Conservation (phyloP, 2,329 filamentous ascomycete genomes). For the Cladorrhinum sp. region DNA sequence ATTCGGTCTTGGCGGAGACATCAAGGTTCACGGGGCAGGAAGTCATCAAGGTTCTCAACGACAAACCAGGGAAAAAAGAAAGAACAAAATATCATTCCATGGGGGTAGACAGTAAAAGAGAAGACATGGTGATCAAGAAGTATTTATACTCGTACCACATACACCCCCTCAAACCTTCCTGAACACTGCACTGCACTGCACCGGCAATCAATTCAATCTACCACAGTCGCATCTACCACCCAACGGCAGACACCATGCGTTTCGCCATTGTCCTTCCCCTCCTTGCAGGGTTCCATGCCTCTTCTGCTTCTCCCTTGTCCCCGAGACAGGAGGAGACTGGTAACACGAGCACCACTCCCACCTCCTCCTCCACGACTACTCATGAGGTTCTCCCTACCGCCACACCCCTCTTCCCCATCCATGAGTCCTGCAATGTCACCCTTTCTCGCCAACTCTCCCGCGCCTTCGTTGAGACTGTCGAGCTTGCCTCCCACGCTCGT, state of each 20-base stretch:
- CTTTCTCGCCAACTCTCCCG: constrained; percentile 53
- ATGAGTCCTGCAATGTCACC: constrained; percentile 64
- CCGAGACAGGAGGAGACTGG: neutral
- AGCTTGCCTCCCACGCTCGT: constrained; percentile 58
- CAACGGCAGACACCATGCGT: neutral
- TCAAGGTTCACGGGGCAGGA: neutral
- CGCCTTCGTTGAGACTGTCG: constrained; percentile 57
- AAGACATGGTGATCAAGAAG: neutral
- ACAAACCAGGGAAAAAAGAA: neutral
- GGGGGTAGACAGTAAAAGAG: too few relatives aligned
- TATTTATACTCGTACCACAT: neutral
- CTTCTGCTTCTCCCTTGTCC: neutral
- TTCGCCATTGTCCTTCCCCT: neutral
- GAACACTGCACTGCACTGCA: neutral
- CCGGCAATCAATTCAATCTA: neutral
- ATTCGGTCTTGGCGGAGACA: neutral
- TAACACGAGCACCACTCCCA: neutral
- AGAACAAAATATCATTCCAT: neutral
- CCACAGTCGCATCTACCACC: neutral
- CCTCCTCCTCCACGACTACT: neutral
- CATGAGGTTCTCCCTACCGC: neutral
- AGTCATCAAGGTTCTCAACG: neutral
- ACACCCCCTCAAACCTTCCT: neutral
- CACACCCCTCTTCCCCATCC: constrained; percentile 46
- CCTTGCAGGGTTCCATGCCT: neutral